Conservation (phyloP, 495 filamentous ascomycete species). For the Astrothelium subdiscretum region DNA sequence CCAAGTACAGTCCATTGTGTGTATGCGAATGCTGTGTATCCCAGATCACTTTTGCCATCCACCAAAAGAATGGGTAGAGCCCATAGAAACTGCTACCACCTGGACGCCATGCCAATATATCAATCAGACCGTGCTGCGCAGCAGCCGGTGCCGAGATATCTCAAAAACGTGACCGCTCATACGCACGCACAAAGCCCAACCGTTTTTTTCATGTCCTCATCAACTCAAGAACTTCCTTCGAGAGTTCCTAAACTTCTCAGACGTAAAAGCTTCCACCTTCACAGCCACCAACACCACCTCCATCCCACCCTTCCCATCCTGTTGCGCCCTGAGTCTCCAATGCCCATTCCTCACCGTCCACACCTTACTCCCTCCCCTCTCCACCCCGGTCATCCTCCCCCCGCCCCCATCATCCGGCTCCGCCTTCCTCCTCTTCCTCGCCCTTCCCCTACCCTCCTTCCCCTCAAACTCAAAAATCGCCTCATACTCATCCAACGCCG, state of each 20-base stretch:
- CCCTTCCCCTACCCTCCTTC: constrained; percentile 5
- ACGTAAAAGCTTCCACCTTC: constrained; percentile 65
- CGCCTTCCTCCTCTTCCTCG: constrained; percentile 7
- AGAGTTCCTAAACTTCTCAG: constrained; percentile 57
- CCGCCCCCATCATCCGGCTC: constrained; percentile 14
- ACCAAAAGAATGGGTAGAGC: neutral
- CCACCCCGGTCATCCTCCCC: neutral
- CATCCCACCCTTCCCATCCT: constrained; percentile 35
- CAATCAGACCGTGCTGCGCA: neutral
- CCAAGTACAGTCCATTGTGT: too few species aligned
- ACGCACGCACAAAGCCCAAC: neutral
- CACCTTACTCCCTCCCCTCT: constrained; percentile 20
- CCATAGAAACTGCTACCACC: neutral
- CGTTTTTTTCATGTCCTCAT: neutral
- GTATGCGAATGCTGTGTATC: too few species aligned
- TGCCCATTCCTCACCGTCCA: constrained; percentile 72
- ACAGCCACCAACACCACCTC: constrained; percentile 65
- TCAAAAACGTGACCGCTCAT: neutral
- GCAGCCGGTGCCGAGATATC: neutral
- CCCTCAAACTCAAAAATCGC: constrained; percentile 13
- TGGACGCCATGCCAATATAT: neutral
- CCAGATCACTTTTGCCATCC: neutral
- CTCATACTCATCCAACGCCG: constrained; percentile 23
- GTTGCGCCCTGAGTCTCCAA: constrained; percentile 66
- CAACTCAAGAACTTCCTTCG: constrained; percentile 50